Evolutionary conservation across 495 filamentous ascomycete genomes (phyloP), one percentile per base, ranked within the genome.

Genomic region (Aspergillus coremiiformis): DNA sequence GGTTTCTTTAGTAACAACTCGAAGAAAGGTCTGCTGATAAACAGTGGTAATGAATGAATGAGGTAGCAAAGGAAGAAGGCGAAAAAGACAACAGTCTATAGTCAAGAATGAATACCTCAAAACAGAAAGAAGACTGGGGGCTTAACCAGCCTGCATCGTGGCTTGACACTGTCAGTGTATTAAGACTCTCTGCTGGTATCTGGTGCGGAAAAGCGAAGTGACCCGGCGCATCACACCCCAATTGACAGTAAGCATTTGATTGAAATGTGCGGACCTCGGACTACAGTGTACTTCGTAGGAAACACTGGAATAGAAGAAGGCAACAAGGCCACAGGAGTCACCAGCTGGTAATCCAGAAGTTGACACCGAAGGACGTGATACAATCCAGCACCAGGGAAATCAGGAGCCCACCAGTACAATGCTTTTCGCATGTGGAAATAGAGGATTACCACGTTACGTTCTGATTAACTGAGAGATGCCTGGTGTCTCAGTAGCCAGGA

Each of bases 81-180:
- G 45, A 19, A 33, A 19, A 24, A 30, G 24, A 52, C n/a, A 26
- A 22, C 29, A 5, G 32, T 15, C 14, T 29, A 46, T 35, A 14
- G 17, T 15, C 35, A 39, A 52, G 7, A 23, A 37, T 57, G 7
- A 23, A 37, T 57, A 57, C 55, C 35, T 52, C 37, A 27, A 24
- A 54, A 32, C 24, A 23, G 33, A 51, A 35, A 35, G 27, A 47
- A n/a, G 17, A 39, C 15, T 33, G 32, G 19, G 30, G 43, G 30
- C 45, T 52, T 58, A 58, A 46, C 51, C 56, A 39, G 51, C 49
- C 54, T 53, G 60, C 56, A 57, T 62, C 29, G 53, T 58, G 49
- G 50, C 42, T 32, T 33, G 26, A 41, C 24, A 39, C 39, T 39
- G 52, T 55, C 52, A 51, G 50, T 49, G 44, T 51, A 33, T 39